phyloP scores from a whole-genome alignment of 495 filamentous ascomycete species.

The Xylaria longipes region DNA sequence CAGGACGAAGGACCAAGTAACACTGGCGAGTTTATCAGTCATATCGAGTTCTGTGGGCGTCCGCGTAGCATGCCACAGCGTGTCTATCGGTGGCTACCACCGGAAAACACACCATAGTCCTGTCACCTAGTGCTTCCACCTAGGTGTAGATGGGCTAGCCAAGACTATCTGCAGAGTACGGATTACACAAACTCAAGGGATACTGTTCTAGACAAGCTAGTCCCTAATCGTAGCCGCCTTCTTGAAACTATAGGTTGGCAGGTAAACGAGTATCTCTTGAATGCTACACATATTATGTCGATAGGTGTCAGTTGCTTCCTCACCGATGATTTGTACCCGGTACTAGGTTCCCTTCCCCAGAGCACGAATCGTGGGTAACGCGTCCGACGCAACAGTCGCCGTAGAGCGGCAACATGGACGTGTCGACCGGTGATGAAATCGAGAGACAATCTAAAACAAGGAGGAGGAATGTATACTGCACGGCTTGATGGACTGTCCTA shows the following conservation, averaged over 20 bases:
- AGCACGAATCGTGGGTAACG: neutral
- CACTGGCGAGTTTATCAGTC: neutral
- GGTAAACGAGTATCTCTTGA: neutral
- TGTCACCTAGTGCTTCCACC: neutral
- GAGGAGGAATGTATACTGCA: neutral
- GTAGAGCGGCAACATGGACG: neutral
- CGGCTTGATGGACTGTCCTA: neutral
- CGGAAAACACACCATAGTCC: neutral
- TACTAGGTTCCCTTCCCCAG: neutral
- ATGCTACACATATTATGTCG: neutral
- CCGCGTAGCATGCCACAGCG: neutral
- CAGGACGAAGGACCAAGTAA: neutral
- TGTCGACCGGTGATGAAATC: neutral
- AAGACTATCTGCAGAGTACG: neutral
- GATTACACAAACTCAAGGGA: constrained; percentile 4
- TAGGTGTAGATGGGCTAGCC: neutral
- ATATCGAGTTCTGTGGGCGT: neutral
- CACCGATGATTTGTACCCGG: neutral
- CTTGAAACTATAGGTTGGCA: neutral
- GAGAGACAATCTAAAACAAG: constrained; percentile 7
- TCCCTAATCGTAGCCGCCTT: neutral
- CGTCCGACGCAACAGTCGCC: neutral
- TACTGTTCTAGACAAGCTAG: neutral
- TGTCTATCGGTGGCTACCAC: neutral
- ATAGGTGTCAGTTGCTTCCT: neutral